phyloP scores from a whole-genome alignment of 371 early-diverging fungal species.

The Rhizopus arrhizus region DNA sequence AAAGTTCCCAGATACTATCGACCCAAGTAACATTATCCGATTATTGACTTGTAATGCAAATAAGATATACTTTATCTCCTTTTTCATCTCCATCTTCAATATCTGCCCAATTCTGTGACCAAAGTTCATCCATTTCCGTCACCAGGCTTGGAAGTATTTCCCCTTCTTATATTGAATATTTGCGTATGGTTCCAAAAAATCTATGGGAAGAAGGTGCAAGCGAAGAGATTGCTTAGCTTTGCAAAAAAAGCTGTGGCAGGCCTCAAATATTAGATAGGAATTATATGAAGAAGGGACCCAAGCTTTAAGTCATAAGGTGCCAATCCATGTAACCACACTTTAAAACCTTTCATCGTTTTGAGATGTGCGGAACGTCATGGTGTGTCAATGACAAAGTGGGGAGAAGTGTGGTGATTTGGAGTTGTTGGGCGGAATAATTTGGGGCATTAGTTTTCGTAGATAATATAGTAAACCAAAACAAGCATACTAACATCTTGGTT shows the following conservation, averaged over 20 bases:
- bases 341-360: too few relatives aligned
- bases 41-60: constrained; percentile 39
- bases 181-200: constrained; percentile 27
- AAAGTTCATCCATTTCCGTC: constrained; percentile 28
- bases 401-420: too few relatives aligned
- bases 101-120: constrained; percentile 24
- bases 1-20: constrained; percentile 31
- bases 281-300: too few relatives aligned
- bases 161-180: constrained; percentile 41
- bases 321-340: too few relatives aligned
- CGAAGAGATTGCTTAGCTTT: constrained; percentile 38
- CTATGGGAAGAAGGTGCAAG: constrained; percentile 29
- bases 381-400: too few relatives aligned
- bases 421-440: too few relatives aligned
- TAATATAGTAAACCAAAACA: too few relatives aligned
- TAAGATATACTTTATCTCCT: constrained; percentile 14
- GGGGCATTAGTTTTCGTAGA: too few relatives aligned
- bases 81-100: constrained; percentile 15
- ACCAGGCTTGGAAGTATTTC: constrained; percentile 25
- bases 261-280: too few relatives aligned
- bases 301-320: too few relatives aligned
- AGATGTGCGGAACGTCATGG: too few relatives aligned
- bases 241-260: constrained; percentile 30
- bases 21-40: constrained; percentile 47
- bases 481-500: too few relatives aligned